Evolutionary conservation across 768 basidiomycete species (phyloP), one percentile per base, ranked within the genome.

Genomic region (Termitomyces sp.): DNA sequence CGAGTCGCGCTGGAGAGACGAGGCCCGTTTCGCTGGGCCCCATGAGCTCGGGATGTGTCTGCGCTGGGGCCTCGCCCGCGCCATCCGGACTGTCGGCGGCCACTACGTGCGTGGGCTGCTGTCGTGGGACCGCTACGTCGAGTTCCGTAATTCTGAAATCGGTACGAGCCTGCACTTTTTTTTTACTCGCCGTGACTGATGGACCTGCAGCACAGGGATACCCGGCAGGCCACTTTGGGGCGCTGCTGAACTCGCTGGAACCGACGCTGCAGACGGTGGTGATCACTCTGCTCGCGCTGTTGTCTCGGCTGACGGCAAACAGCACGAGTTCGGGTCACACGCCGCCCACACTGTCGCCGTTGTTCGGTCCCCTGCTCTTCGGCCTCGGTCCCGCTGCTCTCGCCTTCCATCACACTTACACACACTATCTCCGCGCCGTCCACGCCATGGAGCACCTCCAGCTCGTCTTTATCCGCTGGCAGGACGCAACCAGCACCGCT

Each of bases 371-470:
- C 1, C 76, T 96, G 27, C 74, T 98, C 49, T 98, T 98, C 63
- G 94, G 95, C 55, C 82, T 95, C 58, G 79, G 79, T 13, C 77
- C 80, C 1, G 74, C 79, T 30, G 75, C 77, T 1, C 73, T 80
- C 54, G 72, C 78, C 6, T 81, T 81, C 67, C 79, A 79, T 59
- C 77, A 80, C 67, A 72, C 79, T 2, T 81, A 81, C 64, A 66
- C 76, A 8, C 79, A 78, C 66, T 98, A 93, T 69, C 83, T 96
- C 34, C 87, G 90, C 47, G 81, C 91, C 16, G 87, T 88, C 4
- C 85, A 87, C 37, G 96, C 95, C 1, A 91, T 90, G 65, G 96
- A 99, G 69, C 96, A 99, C 64, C 77, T 99, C 51, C 76, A 98
- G n/a, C 82, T 98, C 13, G 82, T 92, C 0, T 96, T 89, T 70